phyloP scores from a whole-genome alignment of 148 eudicot genomes.

The Chenopodium berlandieri region DNA sequence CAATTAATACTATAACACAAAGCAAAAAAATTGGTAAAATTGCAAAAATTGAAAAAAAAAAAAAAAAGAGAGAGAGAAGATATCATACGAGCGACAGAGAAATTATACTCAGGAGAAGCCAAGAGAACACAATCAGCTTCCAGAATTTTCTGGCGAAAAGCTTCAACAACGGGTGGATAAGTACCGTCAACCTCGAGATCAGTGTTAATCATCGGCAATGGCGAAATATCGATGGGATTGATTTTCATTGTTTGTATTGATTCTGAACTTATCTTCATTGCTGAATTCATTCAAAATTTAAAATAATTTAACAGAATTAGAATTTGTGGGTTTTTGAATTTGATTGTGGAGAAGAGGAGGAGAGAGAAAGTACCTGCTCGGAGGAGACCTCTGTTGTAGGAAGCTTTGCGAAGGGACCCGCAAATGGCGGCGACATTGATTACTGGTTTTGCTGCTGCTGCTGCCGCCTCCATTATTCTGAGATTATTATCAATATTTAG shows the following conservation, averaged over 20 bases:
- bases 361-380: conserved; percentile 45
- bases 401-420: conserved; percentile 81
- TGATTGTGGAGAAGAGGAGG: neutral
- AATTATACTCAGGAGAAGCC: conserved; percentile 93
- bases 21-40: neutral
- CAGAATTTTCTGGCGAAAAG: conserved; percentile 67
- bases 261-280: conserved; percentile 50
- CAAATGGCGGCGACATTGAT: conserved; percentile 71
- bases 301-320: neutral
- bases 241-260: conserved; percentile 51
- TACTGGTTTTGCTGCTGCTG: conserved; percentile 33
- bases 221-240: conserved; percentile 67
- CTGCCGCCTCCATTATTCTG: conserved; percentile 20
- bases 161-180: conserved; percentile 63
- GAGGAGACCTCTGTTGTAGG: conserved; percentile 75
- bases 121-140: conserved; percentile 69
- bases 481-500: neutral
- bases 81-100: conserved; percentile 63
- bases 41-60: neutral
- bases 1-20: neutral
- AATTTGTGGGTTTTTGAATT: too few relatives aligned
- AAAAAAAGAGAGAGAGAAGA: neutral
- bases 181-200: conserved; percentile 74
- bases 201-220: conserved; percentile 73
- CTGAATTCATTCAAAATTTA: conserved; percentile 24